Conservation (phyloP, 768 basidiomycete species). For the Suillus brevipes region DNA sequence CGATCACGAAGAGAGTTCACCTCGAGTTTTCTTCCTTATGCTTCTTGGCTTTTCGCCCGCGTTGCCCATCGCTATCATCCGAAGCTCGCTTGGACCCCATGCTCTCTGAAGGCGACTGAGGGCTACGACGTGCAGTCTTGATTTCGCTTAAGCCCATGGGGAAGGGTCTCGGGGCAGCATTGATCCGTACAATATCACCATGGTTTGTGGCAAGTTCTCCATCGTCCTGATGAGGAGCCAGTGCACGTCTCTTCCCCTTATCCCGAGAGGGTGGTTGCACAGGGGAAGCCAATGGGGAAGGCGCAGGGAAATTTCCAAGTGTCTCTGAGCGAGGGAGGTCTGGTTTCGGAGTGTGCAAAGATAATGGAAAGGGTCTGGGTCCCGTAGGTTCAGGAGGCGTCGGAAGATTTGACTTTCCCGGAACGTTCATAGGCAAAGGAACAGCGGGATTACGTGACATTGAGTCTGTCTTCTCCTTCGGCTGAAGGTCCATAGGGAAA, state of each 20-base stretch:
- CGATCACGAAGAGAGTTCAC: constrained; percentile 13
- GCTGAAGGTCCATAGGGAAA: neutral
- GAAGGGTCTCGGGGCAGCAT: constrained; percentile 35
- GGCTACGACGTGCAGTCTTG: constrained; percentile 36
- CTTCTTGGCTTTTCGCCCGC: constrained; percentile 33
- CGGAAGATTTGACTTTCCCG: constrained; percentile 22
- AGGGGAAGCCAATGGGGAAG: constrained; percentile 26
- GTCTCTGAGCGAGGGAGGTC: neutral
- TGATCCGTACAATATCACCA: neutral
- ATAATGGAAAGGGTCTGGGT: neutral
- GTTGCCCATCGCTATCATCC: constrained; percentile 31
- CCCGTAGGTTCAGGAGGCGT: neutral
- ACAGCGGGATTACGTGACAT: constrained; percentile 9
- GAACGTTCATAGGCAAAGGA: constrained; percentile 25
- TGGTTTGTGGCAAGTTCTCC: neutral
- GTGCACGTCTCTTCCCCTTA: constrained; percentile 19
- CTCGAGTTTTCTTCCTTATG: constrained; percentile 27
- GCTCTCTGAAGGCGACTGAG: constrained; percentile 17
- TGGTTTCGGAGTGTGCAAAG: neutral
- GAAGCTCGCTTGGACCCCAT: constrained; percentile 31
- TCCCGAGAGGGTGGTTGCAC: neutral
- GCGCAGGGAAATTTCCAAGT: constrained; percentile 18
- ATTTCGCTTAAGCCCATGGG: constrained; percentile 52
- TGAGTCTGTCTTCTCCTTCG: constrained; percentile 11
- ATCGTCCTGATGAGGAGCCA: constrained; percentile 7